These are phyloP conservation scores for Epithemia pelagica DNA, from an alignment of 108 stramenopile species.

Conservation along the genomic window DNA sequence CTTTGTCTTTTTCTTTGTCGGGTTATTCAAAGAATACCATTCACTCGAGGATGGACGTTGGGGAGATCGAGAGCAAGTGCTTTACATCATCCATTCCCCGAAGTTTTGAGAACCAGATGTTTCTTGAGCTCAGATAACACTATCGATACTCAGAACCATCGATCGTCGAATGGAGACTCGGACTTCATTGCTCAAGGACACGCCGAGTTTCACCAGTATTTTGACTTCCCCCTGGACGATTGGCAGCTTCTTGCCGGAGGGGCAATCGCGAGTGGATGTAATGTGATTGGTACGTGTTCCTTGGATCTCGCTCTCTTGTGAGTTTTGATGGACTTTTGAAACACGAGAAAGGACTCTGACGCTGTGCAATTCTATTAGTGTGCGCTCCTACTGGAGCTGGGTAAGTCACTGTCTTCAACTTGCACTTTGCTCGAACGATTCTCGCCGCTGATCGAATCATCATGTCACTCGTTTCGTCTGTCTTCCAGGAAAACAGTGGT, in stretches of 20 bases:
- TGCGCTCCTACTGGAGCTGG: conserved; percentile 89
- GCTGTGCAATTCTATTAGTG: conserved; percentile 20
- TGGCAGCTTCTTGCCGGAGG: conserved; percentile 60
- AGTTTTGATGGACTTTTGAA: neutral
- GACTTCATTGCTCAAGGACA: conserved; percentile 5
- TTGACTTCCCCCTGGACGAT: conserved; percentile 49
- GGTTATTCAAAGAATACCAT: too few relatives aligned
- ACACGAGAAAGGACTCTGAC: too few relatives aligned
- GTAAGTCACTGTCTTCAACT: neutral
- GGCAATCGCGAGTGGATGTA: conserved; percentile 44
- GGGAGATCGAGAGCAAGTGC: too few relatives aligned
- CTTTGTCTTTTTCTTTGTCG: too few relatives aligned
- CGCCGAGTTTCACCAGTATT: conserved; percentile 31
- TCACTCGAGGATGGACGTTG: too few relatives aligned
- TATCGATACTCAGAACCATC: too few relatives aligned
- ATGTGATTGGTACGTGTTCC: conserved; percentile 49
- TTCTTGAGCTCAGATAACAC: too few relatives aligned
- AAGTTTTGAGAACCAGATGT: too few relatives aligned
- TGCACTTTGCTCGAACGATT: neutral
- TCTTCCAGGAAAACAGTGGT: conserved; percentile 56
- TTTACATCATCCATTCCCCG: too few relatives aligned
- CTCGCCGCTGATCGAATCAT: neutral
- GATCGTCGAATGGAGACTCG: too few relatives aligned
- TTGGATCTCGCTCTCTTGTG: neutral
- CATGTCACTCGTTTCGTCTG: neutral